These are phyloP conservation scores for Durotheca rogersii DNA, from an alignment of 495 filamentous ascomycete genomes.

Conservation along the genomic window DNA sequence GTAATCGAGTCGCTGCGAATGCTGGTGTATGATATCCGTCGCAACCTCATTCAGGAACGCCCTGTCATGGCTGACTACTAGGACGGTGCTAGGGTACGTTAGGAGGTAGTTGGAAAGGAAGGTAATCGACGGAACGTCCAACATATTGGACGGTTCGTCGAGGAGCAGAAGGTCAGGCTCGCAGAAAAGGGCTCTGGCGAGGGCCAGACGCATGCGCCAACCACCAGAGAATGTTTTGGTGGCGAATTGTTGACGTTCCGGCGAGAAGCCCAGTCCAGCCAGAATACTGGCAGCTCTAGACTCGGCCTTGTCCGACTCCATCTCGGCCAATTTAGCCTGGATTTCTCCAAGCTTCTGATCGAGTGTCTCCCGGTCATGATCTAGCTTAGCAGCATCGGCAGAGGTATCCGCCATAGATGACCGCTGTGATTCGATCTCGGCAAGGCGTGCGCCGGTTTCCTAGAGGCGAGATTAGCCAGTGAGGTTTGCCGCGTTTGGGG, in stretches of 20 bases:
- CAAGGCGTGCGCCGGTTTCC: slow-evolving; percentile 81
- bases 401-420: slow-evolving; percentile 81
- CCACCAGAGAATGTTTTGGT: slow-evolving; percentile 99
- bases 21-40: slow-evolving; percentile 99
- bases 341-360: slow-evolving; percentile 89
- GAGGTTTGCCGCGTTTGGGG: not conserved
- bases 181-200: slow-evolving; percentile 95
- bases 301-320: slow-evolving; percentile 99
- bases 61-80: slow-evolving; percentile 98
- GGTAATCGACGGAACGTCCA: slow-evolving; percentile 99
- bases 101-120: slow-evolving; percentile 97
- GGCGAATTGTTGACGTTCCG: slow-evolving; percentile 86
- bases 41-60: slow-evolving; percentile 98
- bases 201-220: slow-evolving; percentile 97
- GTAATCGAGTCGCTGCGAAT: slow-evolving; percentile 95
- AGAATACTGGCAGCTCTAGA: slow-evolving; percentile 92
- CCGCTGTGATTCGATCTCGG: slow-evolving; percentile 76
- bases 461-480: slow-evolving; percentile 39
- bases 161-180: slow-evolving; percentile 95
- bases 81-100: slow-evolving; percentile 86
- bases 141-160: slow-evolving; percentile 99
- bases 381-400: slow-evolving; percentile 77
- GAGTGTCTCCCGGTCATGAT: slow-evolving; percentile 82
- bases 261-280: slow-evolving; percentile 94
- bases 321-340: slow-evolving; percentile 89